Percentiles rank a stretch among this genome's conserved stretches.
phyloP scores from a whole-genome alignment of 768 basidiomycete species.

The Auriscalpium orientale region DNA sequence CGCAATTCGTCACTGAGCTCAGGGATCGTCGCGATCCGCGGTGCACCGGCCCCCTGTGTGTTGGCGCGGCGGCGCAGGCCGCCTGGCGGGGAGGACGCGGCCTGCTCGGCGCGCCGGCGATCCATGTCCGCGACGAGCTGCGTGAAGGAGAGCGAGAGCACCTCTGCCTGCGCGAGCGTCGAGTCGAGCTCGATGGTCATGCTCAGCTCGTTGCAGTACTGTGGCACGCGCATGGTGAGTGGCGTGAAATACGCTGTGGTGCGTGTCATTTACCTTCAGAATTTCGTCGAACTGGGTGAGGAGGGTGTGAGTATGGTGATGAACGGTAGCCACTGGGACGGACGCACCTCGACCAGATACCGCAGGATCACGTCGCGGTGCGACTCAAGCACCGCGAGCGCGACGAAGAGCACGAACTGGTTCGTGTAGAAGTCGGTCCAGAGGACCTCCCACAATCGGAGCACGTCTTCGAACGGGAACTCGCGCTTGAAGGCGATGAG shows the following conservation, averaged over 20 bases:
- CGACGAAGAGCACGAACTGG: slow-evolving; percentile 87
- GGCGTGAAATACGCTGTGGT: not conserved
- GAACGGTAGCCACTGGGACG: not conserved
- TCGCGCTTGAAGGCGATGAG: slow-evolving; percentile 95
- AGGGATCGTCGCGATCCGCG: slow-evolving; percentile 1
- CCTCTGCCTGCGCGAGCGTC: slow-evolving; percentile 94
- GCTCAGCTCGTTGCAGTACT: slow-evolving; percentile 92
- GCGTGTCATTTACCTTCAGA: slow-evolving; percentile 41
- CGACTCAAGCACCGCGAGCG: slow-evolving; percentile 88
- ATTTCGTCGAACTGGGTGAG: slow-evolving; percentile 68
- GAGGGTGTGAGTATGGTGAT: not conserved
- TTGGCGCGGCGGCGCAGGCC: slow-evolving; percentile 30
- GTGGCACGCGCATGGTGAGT: not conserved
- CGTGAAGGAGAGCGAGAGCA: slow-evolving; percentile 87
- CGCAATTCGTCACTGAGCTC: slow-evolving; percentile 12
- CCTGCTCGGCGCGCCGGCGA: slow-evolving; percentile 59
- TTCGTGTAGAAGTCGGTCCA: slow-evolving; percentile 91
- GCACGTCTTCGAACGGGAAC: slow-evolving; percentile 86
- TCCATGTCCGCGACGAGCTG: slow-evolving; percentile 88
- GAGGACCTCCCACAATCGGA: slow-evolving; percentile 87
- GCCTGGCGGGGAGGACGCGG: slow-evolving; percentile 14
- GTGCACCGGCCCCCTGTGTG: not conserved
- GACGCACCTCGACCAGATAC: slow-evolving; percentile 83
- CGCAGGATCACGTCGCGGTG: slow-evolving; percentile 93
- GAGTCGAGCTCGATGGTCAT: slow-evolving; percentile 97